Evolutionary conservation across 352 stramenopile genomes (phyloP), one percentile per base, ranked within the genome.

Genomic region (Aphanomyces cochlioides): DNA sequence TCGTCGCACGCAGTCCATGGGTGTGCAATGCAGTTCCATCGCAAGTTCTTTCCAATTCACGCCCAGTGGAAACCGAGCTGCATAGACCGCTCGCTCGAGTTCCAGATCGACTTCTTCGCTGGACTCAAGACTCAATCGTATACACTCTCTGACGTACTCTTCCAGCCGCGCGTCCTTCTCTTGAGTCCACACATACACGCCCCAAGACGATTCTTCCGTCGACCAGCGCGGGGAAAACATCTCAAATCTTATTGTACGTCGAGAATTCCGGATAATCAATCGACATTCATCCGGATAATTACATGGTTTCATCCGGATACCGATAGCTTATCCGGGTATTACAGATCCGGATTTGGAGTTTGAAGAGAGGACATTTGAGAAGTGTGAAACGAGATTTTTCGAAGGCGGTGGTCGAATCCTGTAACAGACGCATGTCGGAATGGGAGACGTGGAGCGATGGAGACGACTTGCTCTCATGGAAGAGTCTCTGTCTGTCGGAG

Each of bases 41-140:
- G 83, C 86, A 36, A 94, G 82, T 34, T 91, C 87, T 47, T 74
- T 70, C 91, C 87, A 94, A 71, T 92, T 91, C 67, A 94, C 85
- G 56, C 85, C 87, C 41, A 92, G 83, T 0, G 87, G 87, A 73
- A 94, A 94, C 28, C 87, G 80, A 72, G 90, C 84, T 17, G 81
- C 83, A 53, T 94, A 12, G 82, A 87, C 66, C 82, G 78, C 68
- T 75, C 89, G 37, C 90, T 81, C 47, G 39, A 94, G 72, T 67
- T 80, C 73, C 72, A 90, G 81, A 41, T 94, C 86, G 15, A 75
- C 78, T 13, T 74, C 70, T 4, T 74, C 73, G 7, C 70, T 73
- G 36, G 50, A 10, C 54, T 70, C 64, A 17, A 70, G 54, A 36
- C 64, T 64, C 21, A 39, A 47, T 5, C 40, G 45, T 39, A 70